phyloP scores from a whole-genome alignment of 306 rosid genomes.

The Ormosia semicastrata region DNA sequence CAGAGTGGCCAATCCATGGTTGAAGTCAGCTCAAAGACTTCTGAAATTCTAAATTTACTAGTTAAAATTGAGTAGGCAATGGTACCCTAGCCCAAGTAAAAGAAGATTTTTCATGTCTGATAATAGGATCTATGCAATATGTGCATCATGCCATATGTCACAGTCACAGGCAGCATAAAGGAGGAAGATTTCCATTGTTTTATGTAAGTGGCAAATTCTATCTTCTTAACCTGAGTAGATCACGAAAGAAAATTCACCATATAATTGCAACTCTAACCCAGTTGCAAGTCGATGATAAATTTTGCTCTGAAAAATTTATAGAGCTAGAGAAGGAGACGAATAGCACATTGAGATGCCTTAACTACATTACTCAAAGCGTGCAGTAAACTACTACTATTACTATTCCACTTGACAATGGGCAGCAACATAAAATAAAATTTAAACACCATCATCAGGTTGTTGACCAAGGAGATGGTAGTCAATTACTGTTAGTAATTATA shows the following conservation, averaged over 20 bases:
- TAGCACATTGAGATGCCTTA: not conserved
- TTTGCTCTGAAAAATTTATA: not conserved
- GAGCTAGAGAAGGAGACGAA: not conserved
- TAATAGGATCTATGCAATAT: not conserved
- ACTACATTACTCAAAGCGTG: not conserved
- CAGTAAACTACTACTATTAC: not conserved
- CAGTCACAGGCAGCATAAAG: not conserved
- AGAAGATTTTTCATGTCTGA: not conserved
- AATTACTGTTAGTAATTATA: not conserved
- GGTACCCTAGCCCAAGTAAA: not conserved
- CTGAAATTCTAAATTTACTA: not conserved
- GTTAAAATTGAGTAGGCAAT: not conserved
- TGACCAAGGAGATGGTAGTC: too few species aligned
- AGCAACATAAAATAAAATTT: not conserved
- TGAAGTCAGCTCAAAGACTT: not conserved
- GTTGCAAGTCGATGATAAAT: not conserved
- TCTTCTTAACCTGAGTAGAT: not conserved
- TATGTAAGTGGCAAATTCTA: not conserved
- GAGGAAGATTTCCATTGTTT: constrained; percentile 1
- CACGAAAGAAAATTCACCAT: not conserved
- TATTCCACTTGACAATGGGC: not conserved
- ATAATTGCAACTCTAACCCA: not conserved
- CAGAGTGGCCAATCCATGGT: not conserved
- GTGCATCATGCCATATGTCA: not conserved
- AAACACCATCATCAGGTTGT: not conserved